Evolutionary conservation across 805 yeast genomes (phyloP), one percentile per base, ranked within the genome.

Genomic region (Lachancea fermentati): DNA sequence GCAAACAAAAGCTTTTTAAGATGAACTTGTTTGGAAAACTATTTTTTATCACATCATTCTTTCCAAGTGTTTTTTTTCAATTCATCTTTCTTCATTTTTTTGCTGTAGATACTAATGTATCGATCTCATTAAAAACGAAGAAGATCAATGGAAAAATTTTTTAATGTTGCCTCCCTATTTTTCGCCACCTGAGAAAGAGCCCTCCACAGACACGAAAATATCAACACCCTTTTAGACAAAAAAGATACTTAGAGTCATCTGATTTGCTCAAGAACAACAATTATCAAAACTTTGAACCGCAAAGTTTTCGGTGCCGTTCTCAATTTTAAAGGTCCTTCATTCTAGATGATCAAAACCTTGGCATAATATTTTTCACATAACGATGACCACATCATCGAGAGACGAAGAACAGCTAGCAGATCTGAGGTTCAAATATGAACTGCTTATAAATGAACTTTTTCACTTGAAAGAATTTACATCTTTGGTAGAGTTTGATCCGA

Each of bases 401-500:
- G 36, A 22, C 17, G 57, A 60, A 36, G 60, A 66, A 17, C 60
- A 58, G 32, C 48, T 78, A 42, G 72, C 74, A 1, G 65, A 70
- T 4, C 45, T 77, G 40, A 57, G 71, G 28, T 58, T 71, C 12
- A 62, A 69, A 29, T 76, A 75, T 55, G 75, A 73, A 37, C 38
- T 73, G 4, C 57, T 75, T 18, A 65, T 76, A 0, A 76, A 78
- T 45, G 88, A 83, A 52, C 60, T 82, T 14, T 81, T 76, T 50
- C 86, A 82, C 53, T 59, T 83, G 19, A 63, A 69, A 42, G 76
- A 79, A 48, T 82, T 72, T 54, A 75, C 78, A 15, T 77, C 85
- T 0, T 55, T 81, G 32, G 75, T 71, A 0, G 76, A 75, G 14
- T 83, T 79, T 73, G 73, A 80, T 47, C 88, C 88, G 0, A 51